phyloP scores from a whole-genome alignment of 371 early-diverging fungal genomes.

The Lichtheimia ramosa region DNA sequence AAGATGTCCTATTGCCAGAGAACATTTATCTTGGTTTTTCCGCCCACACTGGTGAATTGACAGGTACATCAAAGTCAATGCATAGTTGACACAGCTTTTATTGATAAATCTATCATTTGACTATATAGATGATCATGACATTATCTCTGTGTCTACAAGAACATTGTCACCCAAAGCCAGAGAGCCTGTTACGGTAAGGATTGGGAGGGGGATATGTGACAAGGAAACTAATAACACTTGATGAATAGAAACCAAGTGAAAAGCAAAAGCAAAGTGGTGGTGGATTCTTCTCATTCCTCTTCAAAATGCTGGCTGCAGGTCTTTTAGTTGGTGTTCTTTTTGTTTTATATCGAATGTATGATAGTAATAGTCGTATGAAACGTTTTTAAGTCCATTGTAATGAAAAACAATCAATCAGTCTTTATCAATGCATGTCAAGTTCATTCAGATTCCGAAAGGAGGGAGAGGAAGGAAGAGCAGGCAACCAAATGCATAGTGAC shows the following conservation, averaged over 20 bases:
- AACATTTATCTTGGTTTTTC: slow-evolving; percentile 86
- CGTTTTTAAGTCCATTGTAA: slow-evolving; percentile 38
- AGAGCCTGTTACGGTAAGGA: slow-evolving; percentile 24
- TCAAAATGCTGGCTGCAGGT: slow-evolving; percentile 58
- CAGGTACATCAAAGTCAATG: slow-evolving; percentile 35
- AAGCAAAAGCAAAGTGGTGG: slow-evolving; percentile 18
- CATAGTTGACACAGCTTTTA: too few relatives aligned
- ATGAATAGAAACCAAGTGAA: not conserved
- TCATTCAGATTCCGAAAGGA: not conserved
- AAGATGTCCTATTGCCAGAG: slow-evolving; percentile 73
- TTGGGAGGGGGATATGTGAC: not conserved
- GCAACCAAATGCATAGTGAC: not conserved
- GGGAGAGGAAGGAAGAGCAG: not conserved
- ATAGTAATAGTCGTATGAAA: slow-evolving; percentile 64
- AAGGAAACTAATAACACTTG: not conserved
- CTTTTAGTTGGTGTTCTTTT: slow-evolving; percentile 57
- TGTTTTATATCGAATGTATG: slow-evolving; percentile 60
- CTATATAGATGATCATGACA: slow-evolving; percentile 76
- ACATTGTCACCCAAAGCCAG: slow-evolving; percentile 37
- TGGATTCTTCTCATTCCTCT: slow-evolving; percentile 48
- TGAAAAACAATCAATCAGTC: not conserved
- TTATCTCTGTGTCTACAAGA: slow-evolving; percentile 63
- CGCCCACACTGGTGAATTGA: slow-evolving; percentile 89
- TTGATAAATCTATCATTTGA: too few relatives aligned
- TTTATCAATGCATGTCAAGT: too few relatives aligned